These are phyloP conservation scores for Pseudisothecium myosuroides DNA, from an alignment of 225 moss, liverwort and hornwort species.

Conservation along the genomic window DNA sequence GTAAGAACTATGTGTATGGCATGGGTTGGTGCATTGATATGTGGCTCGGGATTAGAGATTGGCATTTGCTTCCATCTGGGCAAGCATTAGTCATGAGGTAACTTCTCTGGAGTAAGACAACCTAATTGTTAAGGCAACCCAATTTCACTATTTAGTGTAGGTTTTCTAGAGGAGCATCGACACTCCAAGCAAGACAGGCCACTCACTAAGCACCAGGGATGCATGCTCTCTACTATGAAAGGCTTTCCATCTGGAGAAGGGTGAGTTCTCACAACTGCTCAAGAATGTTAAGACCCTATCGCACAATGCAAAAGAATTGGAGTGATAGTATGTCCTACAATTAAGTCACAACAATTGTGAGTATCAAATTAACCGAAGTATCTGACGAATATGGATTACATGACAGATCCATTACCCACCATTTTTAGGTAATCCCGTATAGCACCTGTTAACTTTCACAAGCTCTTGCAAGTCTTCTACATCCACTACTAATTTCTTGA, in stretches of 20 bases:
- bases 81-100: no score
- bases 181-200: background rate
- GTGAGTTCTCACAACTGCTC: background rate
- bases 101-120: no score
- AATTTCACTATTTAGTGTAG: no score
- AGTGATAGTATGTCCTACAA: background rate
- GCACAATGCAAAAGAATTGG: background rate
- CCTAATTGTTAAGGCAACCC: no score
- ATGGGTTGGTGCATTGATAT: no score
- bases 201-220: background rate
- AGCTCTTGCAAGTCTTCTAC: constrained; percentile 48
- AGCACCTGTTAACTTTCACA: constrained; percentile 25
- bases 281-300: background rate
- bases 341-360: background rate
- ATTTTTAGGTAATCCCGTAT: background rate
- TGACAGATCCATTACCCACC: background rate
- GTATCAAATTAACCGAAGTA: background rate
- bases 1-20: no score
- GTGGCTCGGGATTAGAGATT: no score
- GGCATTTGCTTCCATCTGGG: no score
- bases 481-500: constrained; percentile 32
- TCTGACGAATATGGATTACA: background rate
- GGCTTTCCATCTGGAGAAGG: background rate
- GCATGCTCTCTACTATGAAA: background rate
- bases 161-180: background rate